Evolutionary conservation across 805 yeast genomes (phyloP), one percentile per base, ranked within the genome.

Genomic region (Ogataea minuta): DNA sequence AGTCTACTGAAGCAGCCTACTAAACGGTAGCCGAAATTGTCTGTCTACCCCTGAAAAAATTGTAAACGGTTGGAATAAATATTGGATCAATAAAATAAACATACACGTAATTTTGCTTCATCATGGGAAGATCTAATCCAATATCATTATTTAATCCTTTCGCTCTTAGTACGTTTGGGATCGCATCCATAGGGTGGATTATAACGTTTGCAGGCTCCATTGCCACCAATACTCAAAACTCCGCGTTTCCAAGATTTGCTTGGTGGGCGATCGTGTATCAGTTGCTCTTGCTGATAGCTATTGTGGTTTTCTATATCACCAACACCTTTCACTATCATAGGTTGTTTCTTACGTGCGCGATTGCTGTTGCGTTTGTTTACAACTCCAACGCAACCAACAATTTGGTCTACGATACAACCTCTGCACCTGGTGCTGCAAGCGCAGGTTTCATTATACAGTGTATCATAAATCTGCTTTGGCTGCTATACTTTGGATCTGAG

Each of bases 221-320:
- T 13, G 79, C 84, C 1, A 59, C 78, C 6, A 70, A 69, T 12
- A 58, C 61, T 13, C 60, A 46, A 14, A 30, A 50, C 6, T 21
- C 63, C 11, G 49, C 62, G 5, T 87, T 83, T 57, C 96, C 97
- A 1, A 76, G 78, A 48, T 84, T 91, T 63, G 77, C 93, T 4
- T 91, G 99, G 99, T 93, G 99, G 99, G 95, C 95, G 1, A 62
- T 93, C 5, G 90, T 84, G 2, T 93, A 78, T 57, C 81, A 91
- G 63, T 67, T 89, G 14, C 46, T 86, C 21, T 50, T 87, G 28
- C 71, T 84, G 14, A 50, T 77, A 4, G 59, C 70, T 14, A 70
- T 76, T 44, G 71, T 72, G 28, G 52, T 70, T 40, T 67, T 78
- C 47, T 87, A 75, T 63, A 72, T 60, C 56, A 79, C 59, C 53